Base-by-base conservation (phyloP, 2,329 filamentous ascomycete species). In the Ceratocystis harringtonii region DNA sequence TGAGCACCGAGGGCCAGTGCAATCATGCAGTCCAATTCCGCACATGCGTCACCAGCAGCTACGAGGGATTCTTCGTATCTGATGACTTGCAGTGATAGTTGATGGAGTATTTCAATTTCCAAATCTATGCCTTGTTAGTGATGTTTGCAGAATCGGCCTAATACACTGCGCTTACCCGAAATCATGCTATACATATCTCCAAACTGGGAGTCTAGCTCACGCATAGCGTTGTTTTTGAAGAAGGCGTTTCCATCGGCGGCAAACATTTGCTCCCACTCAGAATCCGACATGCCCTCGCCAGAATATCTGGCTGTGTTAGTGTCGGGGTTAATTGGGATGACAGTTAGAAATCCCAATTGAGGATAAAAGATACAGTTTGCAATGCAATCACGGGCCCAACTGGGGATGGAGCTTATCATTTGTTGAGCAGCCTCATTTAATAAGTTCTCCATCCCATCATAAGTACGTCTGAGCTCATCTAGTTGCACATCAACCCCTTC, bases 151-250 rank as follows among this genome's bases (percentile, higher is more conserved):
- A 12, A 7, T 5, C 19, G 12, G 8, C 12, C n/a, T 15, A 58
- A 58, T 8, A 30, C 5, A 67, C 28, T 72, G 19, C 25, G 68
- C 79, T 72, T 78, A 89, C 89, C 88, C 70, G 89, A 88, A 65
- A 99, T 96, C 66, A 84, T 80, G 45, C 88, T 85, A 70, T 92
- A 92, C 36, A 95, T 81, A 73, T 97, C 92, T 10, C 94, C 94
- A 69, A 90, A 86, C 66, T 87, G 81, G 8, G 82, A 78, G 71
- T 97, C 92, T 74, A 99, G 81, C 68, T 92, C 85, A 66, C 78
- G 80, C 86, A 95, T 95, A 66, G 86, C 81, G 4, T 75, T 78
- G 69, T 92, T 96, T 73, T 97, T 99, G 78, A 92, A 97, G 73
- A 94, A 96, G 0, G 84, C 84, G 63, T 82, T 79, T 1, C 81